Percentiles rank a stretch among this genome's conserved stretches.
Evolutionary conservation across 257 asterid species (phyloP).

Genomic region (Ilex asprella): DNA sequence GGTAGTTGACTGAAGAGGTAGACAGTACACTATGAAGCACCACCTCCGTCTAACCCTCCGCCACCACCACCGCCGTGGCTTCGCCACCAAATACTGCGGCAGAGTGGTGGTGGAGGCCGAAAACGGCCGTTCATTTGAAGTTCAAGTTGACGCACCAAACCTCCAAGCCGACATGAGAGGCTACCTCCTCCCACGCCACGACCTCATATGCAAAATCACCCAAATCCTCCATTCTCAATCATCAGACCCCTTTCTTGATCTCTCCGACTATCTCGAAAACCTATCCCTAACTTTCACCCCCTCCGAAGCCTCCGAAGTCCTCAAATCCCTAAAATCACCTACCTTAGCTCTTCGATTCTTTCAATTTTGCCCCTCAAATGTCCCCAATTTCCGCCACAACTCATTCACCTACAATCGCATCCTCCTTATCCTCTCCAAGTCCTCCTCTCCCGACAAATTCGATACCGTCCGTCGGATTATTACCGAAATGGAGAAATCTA

Average conservation of each 20-base stretch:
- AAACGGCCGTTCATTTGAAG: conserved; percentile 60
- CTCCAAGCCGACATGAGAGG: conserved; percentile 67
- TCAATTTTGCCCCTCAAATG: conserved; percentile 57
- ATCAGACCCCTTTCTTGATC: conserved; percentile 58
- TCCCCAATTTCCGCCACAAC: conserved; percentile 67
- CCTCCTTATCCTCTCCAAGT: conserved; percentile 52
- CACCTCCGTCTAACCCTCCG: conserved; percentile 16
- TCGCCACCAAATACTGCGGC: conserved; percentile 84
- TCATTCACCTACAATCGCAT: conserved; percentile 80
- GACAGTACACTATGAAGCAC: conserved; percentile 6
- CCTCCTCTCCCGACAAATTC: conserved; percentile 37
- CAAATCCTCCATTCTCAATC: conserved; percentile 30
- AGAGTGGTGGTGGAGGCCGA: conserved; percentile 43
- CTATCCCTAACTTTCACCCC: conserved; percentile 43
- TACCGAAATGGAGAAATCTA: conserved; percentile 29
- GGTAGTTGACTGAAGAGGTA: too few relatives aligned
- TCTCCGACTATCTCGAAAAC: conserved; percentile 46
- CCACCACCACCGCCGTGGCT: conserved; percentile 32
- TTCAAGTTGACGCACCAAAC: conserved; percentile 51
- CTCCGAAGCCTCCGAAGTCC: conserved; percentile 70
- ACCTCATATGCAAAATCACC: conserved; percentile 71
- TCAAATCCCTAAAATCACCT: conserved; percentile 67
- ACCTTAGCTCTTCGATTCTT: conserved; percentile 60
- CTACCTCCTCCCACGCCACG: conserved; percentile 86
- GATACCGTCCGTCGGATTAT: conserved; percentile 39